Base-by-base conservation (phyloP, 345 rosid genomes). In the Citrus reticulata region DNA sequence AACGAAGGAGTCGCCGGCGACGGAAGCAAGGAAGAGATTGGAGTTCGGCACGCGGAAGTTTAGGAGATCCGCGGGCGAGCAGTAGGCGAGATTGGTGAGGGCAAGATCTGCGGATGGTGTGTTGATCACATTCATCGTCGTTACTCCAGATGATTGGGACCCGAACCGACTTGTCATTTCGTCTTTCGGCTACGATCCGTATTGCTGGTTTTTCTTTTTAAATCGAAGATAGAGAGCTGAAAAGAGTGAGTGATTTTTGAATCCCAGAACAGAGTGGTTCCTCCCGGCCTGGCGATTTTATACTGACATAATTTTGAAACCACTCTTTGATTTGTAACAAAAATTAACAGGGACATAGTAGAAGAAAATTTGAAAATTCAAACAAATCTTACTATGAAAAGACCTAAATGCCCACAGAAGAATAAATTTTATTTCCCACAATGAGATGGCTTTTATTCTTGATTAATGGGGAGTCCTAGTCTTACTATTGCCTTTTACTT, bases 71-170 rank as follows among this genome's bases (percentile, higher is more conserved):
- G 98, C 77, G 68, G 94, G 72, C 34, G 95, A 92, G 92, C 95
- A 89, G 89, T 91, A 96, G 29, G 95, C 97, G 65, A 91, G 89
- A 82, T 96, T 94, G 68, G 98, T 91, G 37, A 93, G 83, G 58
- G 92, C 99, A 63, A 96, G 97, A 87, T 93, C 97, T 61, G 91
- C 9, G 2, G 89, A 79, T 0, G 99, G 98, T 4, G 98, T 94
- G 87, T 80, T 93, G 68, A 94, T 87, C 70, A 93, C 94, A 77
- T 83, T 91, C 98, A 91, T 89, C 83, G 78, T 77, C 84, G 63
- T 68, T 27, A 87, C 83, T 22, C 84, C 76, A 58, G 89, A 78
- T 1, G 85, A 85, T 74, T 77, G 86, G 77, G 85, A 88, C 75
- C 92, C 91, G 84, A 58, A 79, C 68, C 90, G 87, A 68, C 89